Conservation (phyloP, 306 rosid species). For the Albizia julibrissin region DNA sequence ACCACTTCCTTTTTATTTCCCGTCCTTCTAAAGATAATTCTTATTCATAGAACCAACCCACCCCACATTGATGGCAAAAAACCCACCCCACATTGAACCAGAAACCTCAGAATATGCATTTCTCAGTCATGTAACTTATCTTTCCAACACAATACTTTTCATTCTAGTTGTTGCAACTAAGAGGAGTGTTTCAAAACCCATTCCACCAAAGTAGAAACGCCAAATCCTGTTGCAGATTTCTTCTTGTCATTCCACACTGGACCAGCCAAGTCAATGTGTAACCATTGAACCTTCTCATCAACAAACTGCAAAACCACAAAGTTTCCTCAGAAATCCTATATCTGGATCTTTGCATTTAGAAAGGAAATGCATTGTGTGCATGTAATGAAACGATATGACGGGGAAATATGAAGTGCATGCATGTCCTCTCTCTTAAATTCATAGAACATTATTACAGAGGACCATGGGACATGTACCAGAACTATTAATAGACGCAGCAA, state of each 20-base stretch:
- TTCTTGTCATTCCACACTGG: constrained; percentile 95
- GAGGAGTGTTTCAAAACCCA: constrained; percentile 89
- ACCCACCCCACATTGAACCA: constrained; percentile 23
- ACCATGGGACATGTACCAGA: neutral
- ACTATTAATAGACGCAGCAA: neutral
- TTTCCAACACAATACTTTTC: neutral
- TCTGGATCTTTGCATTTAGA: neutral
- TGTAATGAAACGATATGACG: neutral
- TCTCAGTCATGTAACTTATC: neutral
- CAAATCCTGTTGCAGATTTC: constrained; percentile 83
- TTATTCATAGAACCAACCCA: constrained; percentile 4
- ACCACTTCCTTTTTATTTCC: neutral
- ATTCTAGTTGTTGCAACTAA: constrained; percentile 17
- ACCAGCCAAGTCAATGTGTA: constrained; percentile 97
- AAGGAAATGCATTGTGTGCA: neutral
- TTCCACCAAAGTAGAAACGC: constrained; percentile 82
- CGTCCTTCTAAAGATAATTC: neutral
- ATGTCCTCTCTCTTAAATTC: neutral
- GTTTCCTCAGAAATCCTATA: constrained; percentile 27
- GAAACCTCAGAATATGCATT: constrained; percentile 22
- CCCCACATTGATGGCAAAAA: neutral
- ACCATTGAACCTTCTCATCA: constrained; percentile 95
- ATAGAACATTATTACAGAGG: neutral
- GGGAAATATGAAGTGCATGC: neutral
- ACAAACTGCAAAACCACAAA: constrained; percentile 66